These are phyloP conservation scores for Linnemannia exigua DNA, from an alignment of 192 early-diverging fungal species.

Conservation along the genomic window DNA sequence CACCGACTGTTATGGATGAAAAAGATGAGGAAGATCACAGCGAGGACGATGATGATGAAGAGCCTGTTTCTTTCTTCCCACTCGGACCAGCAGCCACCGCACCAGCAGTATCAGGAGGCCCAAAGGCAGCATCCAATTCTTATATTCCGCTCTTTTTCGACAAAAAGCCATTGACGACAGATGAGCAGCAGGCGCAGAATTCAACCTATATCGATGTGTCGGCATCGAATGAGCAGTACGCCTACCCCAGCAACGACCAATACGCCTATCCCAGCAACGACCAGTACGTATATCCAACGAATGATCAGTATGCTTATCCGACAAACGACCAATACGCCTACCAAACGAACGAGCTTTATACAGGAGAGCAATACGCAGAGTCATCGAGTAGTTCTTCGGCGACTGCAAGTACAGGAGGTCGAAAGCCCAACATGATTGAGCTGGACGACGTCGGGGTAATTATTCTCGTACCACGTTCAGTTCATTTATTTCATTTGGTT, in stretches of 20 bases:
- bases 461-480: no score
- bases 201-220: constrained; percentile 28
- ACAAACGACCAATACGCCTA: constrained; percentile 44
- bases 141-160: constrained; percentile 52
- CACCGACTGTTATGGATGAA: background rate
- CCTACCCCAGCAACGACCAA: constrained; percentile 41
- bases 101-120: background rate
- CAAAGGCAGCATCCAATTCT: constrained; percentile 34
- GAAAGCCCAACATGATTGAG: constrained; percentile 15
- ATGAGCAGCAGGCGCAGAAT: constrained; percentile 29
- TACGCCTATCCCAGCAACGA: constrained; percentile 44
- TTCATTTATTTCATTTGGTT: background rate
- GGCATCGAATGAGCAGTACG: constrained; percentile 44
- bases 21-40: background rate
- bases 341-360: constrained; percentile 18
- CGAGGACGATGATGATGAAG: constrained; percentile 30
- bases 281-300: constrained; percentile 45
- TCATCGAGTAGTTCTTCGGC: no score
- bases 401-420: background rate
- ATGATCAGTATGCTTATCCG: constrained; percentile 21
- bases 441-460: constrained; percentile 35
- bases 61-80: constrained; percentile 46
- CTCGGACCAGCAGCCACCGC: constrained; percentile 31
- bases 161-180: constrained; percentile 45
- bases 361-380: background rate